Evolutionary conservation across 1,139 yeast genomes (phyloP), one percentile per base, ranked within the genome.

Genomic region (Blastobotrys apis): DNA sequence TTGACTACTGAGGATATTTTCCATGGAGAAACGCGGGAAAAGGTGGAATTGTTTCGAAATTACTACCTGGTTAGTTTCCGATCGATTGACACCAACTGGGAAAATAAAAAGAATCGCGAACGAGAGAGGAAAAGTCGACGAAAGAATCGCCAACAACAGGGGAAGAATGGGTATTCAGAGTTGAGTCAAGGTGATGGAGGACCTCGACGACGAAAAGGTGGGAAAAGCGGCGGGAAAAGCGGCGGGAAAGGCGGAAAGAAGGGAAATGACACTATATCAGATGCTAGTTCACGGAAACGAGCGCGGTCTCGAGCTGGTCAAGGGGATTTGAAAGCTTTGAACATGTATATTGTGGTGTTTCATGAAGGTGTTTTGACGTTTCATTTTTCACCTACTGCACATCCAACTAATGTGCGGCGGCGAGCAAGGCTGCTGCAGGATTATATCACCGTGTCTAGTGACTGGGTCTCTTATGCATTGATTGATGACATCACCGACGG

Each of bases 401-500:
- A 88, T 62, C 80, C 92, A 42, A 87, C 92, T 2, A 86, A 81
- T 62, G 97, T 88, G 33, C 77, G 97, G 65, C 76, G 95, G 62
- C 84, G 97, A 67, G 94, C 88, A 39, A 77, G 97, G 56, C 96
- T 88, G 64, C 73, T 88, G 53, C 74, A 94, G 48, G 96, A 86
- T 58, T 87, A 87, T 60, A 90, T 88, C 33, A 81, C 80, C 52
- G 94, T 88, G 10, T 78, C 86, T 50, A 82, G 95, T 1, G 97
- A 88, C 66, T 88, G 97, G 97, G 68, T 88, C 41, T 88, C 95
- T 65, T 88, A 88, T 66, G 97, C 97, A 8, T 66, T 88, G 51
- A 84, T 88, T 53, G 97, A 88, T 74, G 96, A 88, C 62, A 88
- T 88, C 53, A 86, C 95, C 8, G 97, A 88, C 75, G 82, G 88